These are phyloP conservation scores for Saccharomyces hybrid DNA, from an alignment of 1,139 yeast genomes.

Conservation along the genomic window DNA sequence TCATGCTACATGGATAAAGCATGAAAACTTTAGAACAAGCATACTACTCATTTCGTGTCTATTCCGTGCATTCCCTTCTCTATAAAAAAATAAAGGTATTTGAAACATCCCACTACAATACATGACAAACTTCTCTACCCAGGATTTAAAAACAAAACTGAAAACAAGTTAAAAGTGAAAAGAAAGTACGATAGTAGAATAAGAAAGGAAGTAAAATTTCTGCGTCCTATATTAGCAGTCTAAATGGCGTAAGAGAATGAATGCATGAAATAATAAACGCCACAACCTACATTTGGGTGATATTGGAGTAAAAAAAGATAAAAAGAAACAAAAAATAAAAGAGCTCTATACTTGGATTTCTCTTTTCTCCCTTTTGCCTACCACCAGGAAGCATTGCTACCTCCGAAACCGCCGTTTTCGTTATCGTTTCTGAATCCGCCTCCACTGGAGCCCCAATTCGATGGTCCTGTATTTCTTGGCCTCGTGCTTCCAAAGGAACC, in stretches of 20 bases:
- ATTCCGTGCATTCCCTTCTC: neutral
- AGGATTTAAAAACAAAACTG: too few relatives aligned
- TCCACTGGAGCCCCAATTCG: conserved; percentile 10
- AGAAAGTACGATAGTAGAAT: too few relatives aligned
- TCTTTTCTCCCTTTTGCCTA: neutral
- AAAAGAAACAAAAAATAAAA: neutral
- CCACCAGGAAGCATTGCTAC: conserved; percentile 23
- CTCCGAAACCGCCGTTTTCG: conserved; percentile 28
- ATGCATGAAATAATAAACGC: too few relatives aligned
- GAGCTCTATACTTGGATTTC: neutral
- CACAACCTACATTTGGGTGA: neutral
- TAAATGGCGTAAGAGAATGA: neutral
- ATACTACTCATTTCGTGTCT: too few relatives aligned
- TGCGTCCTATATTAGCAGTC: too few relatives aligned
- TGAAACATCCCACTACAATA: neutral
- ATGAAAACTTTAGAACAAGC: too few relatives aligned
- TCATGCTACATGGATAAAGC: too few relatives aligned
- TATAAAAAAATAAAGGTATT: neutral
- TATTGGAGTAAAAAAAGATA: neutral
- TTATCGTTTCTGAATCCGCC: conserved; percentile 12
- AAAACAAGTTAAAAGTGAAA: neutral
- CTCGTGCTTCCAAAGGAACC: conserved; percentile 30
- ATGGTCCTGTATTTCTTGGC: conserved; percentile 22
- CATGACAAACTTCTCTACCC: neutral
- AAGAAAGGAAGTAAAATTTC: too few relatives aligned